A percentile compares a stretch with the other conserved stretches of the same genome.
phyloP scores from a whole-genome alignment of 2,329 filamentous ascomycete species.

The Diaporthe caulivora region DNA sequence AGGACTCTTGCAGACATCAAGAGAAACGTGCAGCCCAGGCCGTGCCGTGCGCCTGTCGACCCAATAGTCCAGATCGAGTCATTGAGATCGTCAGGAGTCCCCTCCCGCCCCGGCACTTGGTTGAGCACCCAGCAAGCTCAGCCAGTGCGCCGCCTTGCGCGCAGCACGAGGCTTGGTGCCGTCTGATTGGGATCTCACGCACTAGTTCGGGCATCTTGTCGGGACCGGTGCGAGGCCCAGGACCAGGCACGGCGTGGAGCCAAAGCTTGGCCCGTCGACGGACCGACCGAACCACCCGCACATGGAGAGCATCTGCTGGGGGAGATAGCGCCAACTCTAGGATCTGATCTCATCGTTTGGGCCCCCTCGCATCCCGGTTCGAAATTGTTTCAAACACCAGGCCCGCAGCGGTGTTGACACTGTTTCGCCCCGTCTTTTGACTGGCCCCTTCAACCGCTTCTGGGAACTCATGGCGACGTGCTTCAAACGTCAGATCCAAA shows the following conservation, averaged over 20 bases:
- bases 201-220: conserved; percentile 9
- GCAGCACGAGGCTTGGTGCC: conserved; percentile 20
- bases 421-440: conserved; percentile 29
- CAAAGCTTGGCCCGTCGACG: conserved; percentile 21
- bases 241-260: neutral
- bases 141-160: neutral
- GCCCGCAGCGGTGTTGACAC: conserved; percentile 12
- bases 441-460: conserved; percentile 14
- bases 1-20: neutral
- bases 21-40: conserved; percentile 23
- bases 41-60: conserved; percentile 22
- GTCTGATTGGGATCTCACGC: conserved; percentile 14
- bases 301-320: neutral
- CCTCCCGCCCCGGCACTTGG: conserved; percentile 13
- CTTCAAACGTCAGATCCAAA: conserved; percentile 29
- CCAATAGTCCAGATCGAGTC: conserved; percentile 24
- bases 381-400: conserved; percentile 17
- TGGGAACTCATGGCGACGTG: conserved; percentile 13
- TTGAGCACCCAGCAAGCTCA: neutral
- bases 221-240: conserved; percentile 16
- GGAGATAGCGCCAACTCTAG: conserved; percentile 15
- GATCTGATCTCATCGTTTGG: conserved; percentile 29
- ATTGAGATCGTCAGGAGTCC: conserved; percentile 25
- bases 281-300: conserved; percentile 21
- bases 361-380: neutral